phyloP scores from a whole-genome alignment of 208 protist genomes.

The Balamuthia mandrillaris region DNA sequence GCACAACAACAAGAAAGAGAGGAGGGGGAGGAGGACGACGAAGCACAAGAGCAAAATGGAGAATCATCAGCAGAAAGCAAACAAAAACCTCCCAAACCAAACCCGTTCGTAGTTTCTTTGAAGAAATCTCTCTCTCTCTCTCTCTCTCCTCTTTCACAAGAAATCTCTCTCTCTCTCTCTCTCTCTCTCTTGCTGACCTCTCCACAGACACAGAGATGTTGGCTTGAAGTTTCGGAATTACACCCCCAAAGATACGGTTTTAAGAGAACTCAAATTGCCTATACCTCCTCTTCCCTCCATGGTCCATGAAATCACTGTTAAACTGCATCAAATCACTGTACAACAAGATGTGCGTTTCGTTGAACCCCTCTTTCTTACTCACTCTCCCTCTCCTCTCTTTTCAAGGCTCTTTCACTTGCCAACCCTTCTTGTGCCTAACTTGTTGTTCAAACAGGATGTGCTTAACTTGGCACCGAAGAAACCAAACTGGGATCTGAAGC shows the following conservation, averaged over 20 bases:
- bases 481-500: constrained; percentile 66
- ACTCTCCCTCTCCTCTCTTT: too few relatives aligned
- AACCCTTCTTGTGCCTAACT: too few relatives aligned
- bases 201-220: background rate
- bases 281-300: background rate
- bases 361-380: too few relatives aligned
- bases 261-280: background rate
- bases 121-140: too few relatives aligned
- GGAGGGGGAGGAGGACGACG: background rate
- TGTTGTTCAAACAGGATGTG: too few relatives aligned
- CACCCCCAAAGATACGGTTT: background rate
- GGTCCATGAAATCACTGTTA: constrained; percentile 14
- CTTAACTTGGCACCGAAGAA: constrained; percentile 60
- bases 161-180: too few relatives aligned
- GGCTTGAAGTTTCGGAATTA: constrained; percentile 20
- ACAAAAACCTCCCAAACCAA: background rate
- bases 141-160: too few relatives aligned
- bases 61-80: background rate
- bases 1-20: background rate
- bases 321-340: background rate
- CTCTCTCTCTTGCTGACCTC: background rate
- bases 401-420: too few relatives aligned
- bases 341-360: background rate
- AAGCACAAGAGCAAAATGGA: background rate
- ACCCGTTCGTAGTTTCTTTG: background rate